phyloP scores from a whole-genome alignment of 768 basidiomycete species.

The Exidia glandulosa region DNA sequence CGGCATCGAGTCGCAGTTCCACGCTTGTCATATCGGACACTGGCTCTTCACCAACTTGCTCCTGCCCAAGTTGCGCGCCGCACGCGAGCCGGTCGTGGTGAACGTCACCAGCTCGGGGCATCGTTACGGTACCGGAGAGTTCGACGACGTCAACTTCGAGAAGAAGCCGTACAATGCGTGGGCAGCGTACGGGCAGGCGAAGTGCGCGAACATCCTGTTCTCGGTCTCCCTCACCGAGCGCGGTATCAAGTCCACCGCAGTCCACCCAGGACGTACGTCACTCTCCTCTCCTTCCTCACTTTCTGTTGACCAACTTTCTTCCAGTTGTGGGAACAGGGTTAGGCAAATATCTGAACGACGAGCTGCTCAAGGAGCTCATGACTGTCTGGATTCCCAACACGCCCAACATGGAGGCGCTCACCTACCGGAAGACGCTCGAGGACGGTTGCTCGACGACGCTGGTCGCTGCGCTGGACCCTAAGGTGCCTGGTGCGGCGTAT shows the following conservation, averaged over 20 bases:
- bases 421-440: not conserved
- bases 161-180: not conserved
- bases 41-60: constrained; percentile 32
- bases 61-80: constrained; percentile 27
- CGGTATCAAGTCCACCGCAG: not conserved
- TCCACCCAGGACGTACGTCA: not conserved
- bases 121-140: constrained; percentile 21
- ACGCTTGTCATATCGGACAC: constrained; percentile 27
- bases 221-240: constrained; percentile 11
- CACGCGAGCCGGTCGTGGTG: constrained; percentile 25
- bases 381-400: not conserved
- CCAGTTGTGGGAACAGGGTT: not conserved
- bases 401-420: not conserved
- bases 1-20: constrained; percentile 10
- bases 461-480: not conserved
- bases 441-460: not conserved
- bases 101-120: constrained; percentile 29
- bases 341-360: not conserved
- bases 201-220: constrained; percentile 31
- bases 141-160: constrained; percentile 14
- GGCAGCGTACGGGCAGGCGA: constrained; percentile 28
- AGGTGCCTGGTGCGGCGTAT: not conserved
- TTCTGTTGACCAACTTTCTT: not conserved
- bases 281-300: not conserved
- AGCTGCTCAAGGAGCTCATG: not conserved